Evolutionary conservation across 306 rosid species (phyloP).

Genomic region (Hippophae gyantsensis): DNA sequence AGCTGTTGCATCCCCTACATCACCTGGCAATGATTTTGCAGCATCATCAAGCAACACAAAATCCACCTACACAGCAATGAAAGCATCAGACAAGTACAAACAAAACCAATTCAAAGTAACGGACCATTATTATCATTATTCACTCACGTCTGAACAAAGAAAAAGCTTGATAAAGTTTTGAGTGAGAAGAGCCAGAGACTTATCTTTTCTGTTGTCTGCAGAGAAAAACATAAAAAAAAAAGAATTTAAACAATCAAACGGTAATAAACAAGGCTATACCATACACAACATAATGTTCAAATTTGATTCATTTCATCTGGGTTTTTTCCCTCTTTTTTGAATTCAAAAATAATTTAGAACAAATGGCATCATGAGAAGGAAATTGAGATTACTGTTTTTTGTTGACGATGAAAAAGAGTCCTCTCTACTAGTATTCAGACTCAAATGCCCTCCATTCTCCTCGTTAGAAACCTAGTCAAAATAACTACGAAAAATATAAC

Average conservation of each 20-base stretch:
- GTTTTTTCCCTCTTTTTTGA: no score
- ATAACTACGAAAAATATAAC: conserved; percentile 1
- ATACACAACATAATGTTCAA: conserved; percentile 1
- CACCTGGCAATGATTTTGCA: conserved; percentile 40
- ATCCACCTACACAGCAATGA: conserved; percentile 26
- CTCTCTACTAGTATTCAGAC: conserved; percentile 19
- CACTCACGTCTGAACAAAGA: conserved; percentile 39
- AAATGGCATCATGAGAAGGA: not conserved
- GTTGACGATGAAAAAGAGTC: conserved; percentile 18
- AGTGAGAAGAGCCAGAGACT: conserved; percentile 42
- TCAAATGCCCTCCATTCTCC: conserved; percentile 16
- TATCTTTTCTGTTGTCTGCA: conserved; percentile 42
- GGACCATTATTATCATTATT: not conserved
- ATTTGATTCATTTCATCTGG: not conserved
- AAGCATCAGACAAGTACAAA: conserved; percentile 1
- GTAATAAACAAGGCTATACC: not conserved
- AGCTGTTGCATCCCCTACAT: conserved; percentile 28
- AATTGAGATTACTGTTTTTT: conserved; percentile 20
- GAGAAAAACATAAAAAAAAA: conserved; percentile 4
- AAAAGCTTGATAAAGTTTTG: conserved; percentile 52
- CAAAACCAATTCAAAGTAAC: not conserved
- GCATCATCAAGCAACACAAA: conserved; percentile 46
- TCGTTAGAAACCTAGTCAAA: conserved; percentile 30
- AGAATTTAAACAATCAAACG: not conserved
- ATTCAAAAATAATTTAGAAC: not conserved